phyloP scores from a whole-genome alignment of 257 asterid genomes.

The Marsdenia floribunda region DNA sequence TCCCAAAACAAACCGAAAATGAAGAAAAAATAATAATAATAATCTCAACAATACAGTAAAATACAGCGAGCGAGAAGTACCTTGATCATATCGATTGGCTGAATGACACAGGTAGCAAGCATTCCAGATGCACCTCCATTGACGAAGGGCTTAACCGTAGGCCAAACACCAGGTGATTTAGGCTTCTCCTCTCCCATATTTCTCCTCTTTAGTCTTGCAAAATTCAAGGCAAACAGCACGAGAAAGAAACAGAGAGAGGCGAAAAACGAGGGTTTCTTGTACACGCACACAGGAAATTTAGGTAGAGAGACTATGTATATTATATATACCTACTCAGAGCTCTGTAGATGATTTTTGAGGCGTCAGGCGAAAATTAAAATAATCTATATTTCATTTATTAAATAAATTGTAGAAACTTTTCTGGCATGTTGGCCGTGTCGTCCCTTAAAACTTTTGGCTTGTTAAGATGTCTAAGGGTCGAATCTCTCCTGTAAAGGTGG shows the following conservation, averaged over 20 bases:
- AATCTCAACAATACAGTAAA: neutral
- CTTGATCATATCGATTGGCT: conserved; percentile 97
- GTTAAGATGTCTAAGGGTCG: no score
- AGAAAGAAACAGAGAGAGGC: neutral
- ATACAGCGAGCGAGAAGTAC: conserved; percentile 19
- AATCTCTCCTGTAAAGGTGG: no score
- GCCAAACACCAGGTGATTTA: conserved; percentile 69
- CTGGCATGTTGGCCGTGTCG: no score
- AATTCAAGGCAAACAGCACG: conserved; percentile 3
- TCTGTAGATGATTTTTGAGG: no score
- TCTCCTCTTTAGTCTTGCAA: conserved; percentile 8
- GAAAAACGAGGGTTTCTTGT: conserved; percentile 25
- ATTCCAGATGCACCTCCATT: conserved; percentile 95
- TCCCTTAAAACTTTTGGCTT: no score
- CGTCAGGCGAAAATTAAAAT: no score
- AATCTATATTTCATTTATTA: no score
- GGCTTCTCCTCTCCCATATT: conserved; percentile 71
- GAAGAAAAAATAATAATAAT: neutral
- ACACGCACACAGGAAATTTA: neutral
- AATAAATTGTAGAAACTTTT: no score
- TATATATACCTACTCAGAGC: no score
- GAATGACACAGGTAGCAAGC: conserved; percentile 96
- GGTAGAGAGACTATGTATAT: neutral
- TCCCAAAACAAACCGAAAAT: neutral
- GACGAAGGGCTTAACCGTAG: conserved; percentile 76